These are phyloP conservation scores for Talaromyces amestolkiae DNA, from an alignment of 2,329 filamentous ascomycete species.

Conservation along the genomic window DNA sequence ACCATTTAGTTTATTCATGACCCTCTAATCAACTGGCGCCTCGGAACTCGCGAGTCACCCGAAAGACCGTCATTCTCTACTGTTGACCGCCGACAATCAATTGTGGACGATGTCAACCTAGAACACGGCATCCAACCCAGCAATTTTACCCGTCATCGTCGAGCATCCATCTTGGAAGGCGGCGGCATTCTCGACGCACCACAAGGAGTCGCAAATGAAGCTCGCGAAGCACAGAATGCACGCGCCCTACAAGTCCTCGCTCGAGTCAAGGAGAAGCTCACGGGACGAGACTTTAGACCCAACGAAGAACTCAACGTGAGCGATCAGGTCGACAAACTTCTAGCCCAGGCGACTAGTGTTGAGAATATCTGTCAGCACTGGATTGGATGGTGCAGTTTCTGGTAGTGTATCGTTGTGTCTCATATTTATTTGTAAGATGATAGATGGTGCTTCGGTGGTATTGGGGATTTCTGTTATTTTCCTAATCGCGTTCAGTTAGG, in stretches of 20 bases:
- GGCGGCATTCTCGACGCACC: slow-evolving; percentile 46
- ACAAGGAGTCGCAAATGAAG: slow-evolving; percentile 43
- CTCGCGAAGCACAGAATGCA: slow-evolving; percentile 82
- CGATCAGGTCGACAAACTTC: slow-evolving; percentile 88
- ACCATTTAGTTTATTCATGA: slow-evolving; percentile 89
- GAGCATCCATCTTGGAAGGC: slow-evolving; percentile 67
- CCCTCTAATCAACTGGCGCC: slow-evolving; percentile 94
- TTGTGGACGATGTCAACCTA: slow-evolving; percentile 52
- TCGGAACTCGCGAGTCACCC: slow-evolving; percentile 63
- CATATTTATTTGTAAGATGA: slow-evolving; percentile 18
- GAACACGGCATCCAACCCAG: slow-evolving; percentile 59
- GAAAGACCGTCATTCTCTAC: slow-evolving; percentile 59
- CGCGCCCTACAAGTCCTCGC: slow-evolving; percentile 87
- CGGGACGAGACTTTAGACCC: slow-evolving; percentile 85
- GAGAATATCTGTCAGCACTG: slow-evolving; percentile 99
- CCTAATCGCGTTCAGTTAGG: slow-evolving; percentile 12
- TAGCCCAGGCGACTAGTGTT: slow-evolving; percentile 91
- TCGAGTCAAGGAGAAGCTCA: slow-evolving; percentile 92
- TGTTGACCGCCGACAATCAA: slow-evolving; percentile 57
- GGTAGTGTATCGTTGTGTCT: slow-evolving; percentile 53
- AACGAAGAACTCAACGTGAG: slow-evolving; percentile 80
- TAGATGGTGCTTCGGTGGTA: slow-evolving; percentile 1
- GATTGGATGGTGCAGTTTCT: slow-evolving; percentile 98
- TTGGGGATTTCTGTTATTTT: slow-evolving; percentile 10
- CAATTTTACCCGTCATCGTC: slow-evolving; percentile 63